Evolutionary conservation across 192 early-diverging fungal genomes (phyloP), one percentile per base, ranked within the genome.

Genomic region (Backusella luteola): DNA sequence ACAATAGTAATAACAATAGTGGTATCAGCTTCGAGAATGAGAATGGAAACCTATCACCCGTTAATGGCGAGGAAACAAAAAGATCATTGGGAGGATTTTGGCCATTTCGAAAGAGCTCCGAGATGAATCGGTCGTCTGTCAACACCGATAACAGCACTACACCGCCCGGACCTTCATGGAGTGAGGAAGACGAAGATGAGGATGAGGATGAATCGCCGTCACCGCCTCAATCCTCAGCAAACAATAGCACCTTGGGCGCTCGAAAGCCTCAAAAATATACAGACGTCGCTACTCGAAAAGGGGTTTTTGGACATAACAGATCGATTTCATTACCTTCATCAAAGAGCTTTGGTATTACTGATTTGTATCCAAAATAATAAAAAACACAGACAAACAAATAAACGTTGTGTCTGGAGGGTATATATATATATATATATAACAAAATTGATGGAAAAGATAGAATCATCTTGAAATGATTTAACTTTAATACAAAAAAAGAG

Each of bases 181-280:
- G 74, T 46, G 74, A 75, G 17, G 74, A 75, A 34, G 73, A 74
- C 8, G 73, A 74, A n/a, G 59, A 67, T 32, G 70, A 72, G 19
- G 74, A 75, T 1, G 74, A 75, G 9, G 66, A 67, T 0, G 59
- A 67, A 7, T 32, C 70, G 1, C 9, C 39, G 19, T 44, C 56
- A 12, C 21, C 53, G 4, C 23, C 53, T 29, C 26, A 23, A 29
- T n/a, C 52, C 4, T 21, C 52, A 21, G 3, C 56, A 17, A 44
- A 44, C 42, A 44, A 44, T 17, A 44, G 70, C 46, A 29, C 1
- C 2, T 15, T 49, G 8, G 42, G 34, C 0, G 17, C 41, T 26
- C 11, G 26, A 71, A 29, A 8, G 14, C 1, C 41, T 17, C 39
- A 39, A 21, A 69, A 44, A 44, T 29, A 38, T 41, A 44, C 21